Evolutionary conservation across 2,329 filamentous ascomycete species (phyloP), one percentile per base, ranked within the genome.

Genomic region (Sporothrix phasma): DNA sequence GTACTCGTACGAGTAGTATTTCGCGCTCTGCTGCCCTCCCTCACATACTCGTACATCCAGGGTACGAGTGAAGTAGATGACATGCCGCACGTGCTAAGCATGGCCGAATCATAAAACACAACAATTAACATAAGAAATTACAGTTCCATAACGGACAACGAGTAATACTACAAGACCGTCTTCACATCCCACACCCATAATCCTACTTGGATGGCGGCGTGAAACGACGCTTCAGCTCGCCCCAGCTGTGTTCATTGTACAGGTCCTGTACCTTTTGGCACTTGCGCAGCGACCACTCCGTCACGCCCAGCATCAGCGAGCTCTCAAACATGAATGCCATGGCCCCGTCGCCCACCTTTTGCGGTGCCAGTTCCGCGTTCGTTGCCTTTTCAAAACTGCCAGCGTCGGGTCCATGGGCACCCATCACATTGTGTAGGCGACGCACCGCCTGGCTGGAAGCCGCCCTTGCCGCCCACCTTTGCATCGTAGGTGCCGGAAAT

Each of bases 191-290:
- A 10, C 15, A 3, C 4, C 34, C 7, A 10, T 37, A 13, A 37
- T 1, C 11, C 31, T 56, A 11, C 31, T 56, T 37, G n/a, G n/a
- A 15, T 19, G 31, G 56, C 22, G 24, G 24, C 17, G 8, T 5
- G 11, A 59, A 59, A n/a, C 56, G 56, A 39, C 67, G 65, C 47
- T 54, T 37, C 53, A 69, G 65, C 0, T 82, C 81, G 26, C 80
- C 85, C 91, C 91, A 96, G 73, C 89, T 92, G 78, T 95, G 88
- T 64, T 86, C 84, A 72, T 85, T 92, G 72, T 94, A 95, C 64
- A 83, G 83, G 68, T 85, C 80, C 77, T 84, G 82, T 13, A 83
- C 82, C 83, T 68, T 77, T 73, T 61, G 34, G 17, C 45, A 62
- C 63, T 83, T 80, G 67, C 75, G 74, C 66, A 83, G 74, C 1